Base-by-base conservation (phyloP, 192 early-diverging fungal genomes). In the Coemansia sp. region DNA sequence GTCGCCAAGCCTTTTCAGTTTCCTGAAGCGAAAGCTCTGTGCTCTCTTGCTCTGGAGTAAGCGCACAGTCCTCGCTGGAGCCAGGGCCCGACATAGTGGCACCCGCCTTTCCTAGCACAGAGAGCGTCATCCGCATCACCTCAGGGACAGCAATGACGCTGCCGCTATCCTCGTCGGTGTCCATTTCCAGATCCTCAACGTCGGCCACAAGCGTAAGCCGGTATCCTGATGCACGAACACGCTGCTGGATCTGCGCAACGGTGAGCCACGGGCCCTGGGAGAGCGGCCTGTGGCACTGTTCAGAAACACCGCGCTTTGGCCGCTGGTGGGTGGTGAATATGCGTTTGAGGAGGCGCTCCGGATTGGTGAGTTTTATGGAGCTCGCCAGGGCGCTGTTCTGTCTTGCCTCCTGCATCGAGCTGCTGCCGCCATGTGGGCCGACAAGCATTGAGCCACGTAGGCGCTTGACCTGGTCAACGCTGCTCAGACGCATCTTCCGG, bases 401-500 rank as follows among this genome's bases (percentile, higher is more conserved):
- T 10, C 47, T 47, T 4, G 64, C 16, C 56, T 75, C 72, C n/a
- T 75, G 70, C 45, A 56, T 45, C 16, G 66, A 75, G 61, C 56
- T 23, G 59, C 72, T 67, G 21, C 72, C 45, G 60, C 73, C 70
- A 13, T 75, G 78, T 37, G 73, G 73, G 5, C 79, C 74, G 10
- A 59, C 41, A 13, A 81, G 64, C 79, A 81, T 81, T n/a, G 79
- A 81, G 40, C 79, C 79, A 40, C 79, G 79, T 52, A 81, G 74
- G 10, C 77, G 70, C 59, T 54, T 43, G 40, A 84, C 63, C 26
- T 57, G 82, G 39, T 83, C 76, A 50, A 87, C 85, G 60, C 84
- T 88, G 39, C 87, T 88, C 44, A 88, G 77, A 32, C 87, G 77
- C 63, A 85, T 83, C 53, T 83, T 70, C 12, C 91, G 84, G 43